These are phyloP conservation scores for Agarophyton chilense DNA, from an alignment of 23 red algal species.

Conservation along the genomic window DNA sequence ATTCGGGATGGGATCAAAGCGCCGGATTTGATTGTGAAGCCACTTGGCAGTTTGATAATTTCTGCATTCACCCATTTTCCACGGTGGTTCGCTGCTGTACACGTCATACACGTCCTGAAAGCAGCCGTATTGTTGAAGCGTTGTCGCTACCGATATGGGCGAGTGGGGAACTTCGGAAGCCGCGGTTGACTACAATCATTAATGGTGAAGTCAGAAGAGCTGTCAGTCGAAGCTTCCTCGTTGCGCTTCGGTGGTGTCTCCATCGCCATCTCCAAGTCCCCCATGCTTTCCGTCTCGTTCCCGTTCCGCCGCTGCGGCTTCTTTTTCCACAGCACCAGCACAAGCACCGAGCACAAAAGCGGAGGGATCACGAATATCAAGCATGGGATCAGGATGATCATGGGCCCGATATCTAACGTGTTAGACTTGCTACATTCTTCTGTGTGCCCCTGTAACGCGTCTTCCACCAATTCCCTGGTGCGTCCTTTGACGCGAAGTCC, in stretches of 20 bases:
- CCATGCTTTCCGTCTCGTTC: not conserved
- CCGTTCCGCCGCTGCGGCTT: not conserved
- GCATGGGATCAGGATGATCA: conserved; percentile 46
- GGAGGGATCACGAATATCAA: conserved; percentile 45
- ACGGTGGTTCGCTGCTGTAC: no score
- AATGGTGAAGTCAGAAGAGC: not conserved
- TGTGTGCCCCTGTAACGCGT: not conserved
- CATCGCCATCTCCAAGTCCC: not conserved
- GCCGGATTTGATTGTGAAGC: no score
- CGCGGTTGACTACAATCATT: no score
- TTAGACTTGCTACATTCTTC: not conserved
- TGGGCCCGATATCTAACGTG: conserved; percentile 37
- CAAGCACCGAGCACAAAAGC: conserved; percentile 24
- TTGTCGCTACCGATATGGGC: not conserved
- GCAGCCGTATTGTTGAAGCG: not conserved
- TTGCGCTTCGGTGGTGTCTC: not conserved
- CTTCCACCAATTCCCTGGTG: not conserved
- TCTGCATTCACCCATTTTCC: no score
- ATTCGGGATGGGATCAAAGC: no score
- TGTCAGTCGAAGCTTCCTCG: not conserved
- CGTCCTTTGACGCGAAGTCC: conserved; percentile 20
- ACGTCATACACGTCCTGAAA: no score
- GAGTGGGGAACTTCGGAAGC: no score
- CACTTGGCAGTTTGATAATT: no score
- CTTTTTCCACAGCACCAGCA: conserved; percentile 45